These are phyloP conservation scores for Aspergillus neotritici DNA, from an alignment of 2,329 filamentous ascomycete genomes.

Conservation along the genomic window DNA sequence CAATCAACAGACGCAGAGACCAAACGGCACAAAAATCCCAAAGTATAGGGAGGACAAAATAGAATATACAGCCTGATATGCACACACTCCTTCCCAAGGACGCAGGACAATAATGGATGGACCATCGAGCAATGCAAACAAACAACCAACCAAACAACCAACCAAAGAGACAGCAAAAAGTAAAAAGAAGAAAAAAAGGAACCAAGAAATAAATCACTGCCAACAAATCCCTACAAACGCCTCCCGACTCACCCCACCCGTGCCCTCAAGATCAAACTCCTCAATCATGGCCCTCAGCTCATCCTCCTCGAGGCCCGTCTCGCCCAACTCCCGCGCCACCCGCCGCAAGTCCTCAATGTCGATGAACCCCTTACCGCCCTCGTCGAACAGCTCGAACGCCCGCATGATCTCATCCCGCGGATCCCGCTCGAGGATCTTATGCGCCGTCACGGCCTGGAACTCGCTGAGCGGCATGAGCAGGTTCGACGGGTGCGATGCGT, in stretches of 20 bases:
- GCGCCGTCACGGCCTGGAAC: conserved; percentile 71
- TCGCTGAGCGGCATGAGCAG: conserved; percentile 66
- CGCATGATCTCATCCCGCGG: conserved; percentile 85
- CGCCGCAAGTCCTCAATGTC: conserved; percentile 80
- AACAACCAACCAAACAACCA: conserved; percentile 2
- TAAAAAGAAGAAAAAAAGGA: conserved; percentile 3
- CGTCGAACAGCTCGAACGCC: conserved; percentile 90
- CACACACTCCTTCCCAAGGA: no score
- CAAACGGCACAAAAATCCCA: no score
- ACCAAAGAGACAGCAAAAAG: conserved; percentile 3
- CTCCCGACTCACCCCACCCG: conserved; percentile 65
- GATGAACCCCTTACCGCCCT: conserved; percentile 85
- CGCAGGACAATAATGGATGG: not conserved
- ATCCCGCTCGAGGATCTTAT: conserved; percentile 74
- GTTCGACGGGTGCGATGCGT: conserved; percentile 55
- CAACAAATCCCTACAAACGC: conserved; percentile 64
- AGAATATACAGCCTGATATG: no score
- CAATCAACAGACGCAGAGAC: no score
- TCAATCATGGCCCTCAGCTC: conserved; percentile 96
- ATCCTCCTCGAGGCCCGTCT: conserved; percentile 79
- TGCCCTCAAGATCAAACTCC: conserved; percentile 92
- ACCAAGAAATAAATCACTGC: conserved; percentile 33
- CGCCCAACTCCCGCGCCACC: conserved; percentile 84
- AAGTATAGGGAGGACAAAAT: no score
- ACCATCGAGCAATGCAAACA: not conserved